phyloP scores from a whole-genome alignment of 1,284 basidiomycete species.

The Lignosus rhinocerotis region DNA sequence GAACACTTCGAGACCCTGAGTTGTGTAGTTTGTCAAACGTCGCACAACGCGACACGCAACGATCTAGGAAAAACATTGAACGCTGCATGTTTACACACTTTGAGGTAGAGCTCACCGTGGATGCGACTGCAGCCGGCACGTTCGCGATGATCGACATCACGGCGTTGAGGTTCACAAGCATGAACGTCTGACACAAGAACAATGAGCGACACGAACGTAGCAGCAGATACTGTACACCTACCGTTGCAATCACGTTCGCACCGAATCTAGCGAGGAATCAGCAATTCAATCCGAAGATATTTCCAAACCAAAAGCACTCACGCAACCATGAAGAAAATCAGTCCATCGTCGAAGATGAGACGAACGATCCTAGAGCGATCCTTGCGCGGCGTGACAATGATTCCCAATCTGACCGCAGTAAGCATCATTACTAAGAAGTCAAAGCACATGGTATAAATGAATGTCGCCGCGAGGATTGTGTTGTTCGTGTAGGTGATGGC shows the following conservation, averaged over 20 bases:
- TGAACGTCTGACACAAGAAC: slow-evolving; percentile 51
- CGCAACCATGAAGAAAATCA: slow-evolving; percentile 76
- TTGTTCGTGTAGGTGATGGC: slow-evolving; percentile 58
- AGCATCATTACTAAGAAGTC: slow-evolving; percentile 23
- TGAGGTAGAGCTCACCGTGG: slow-evolving; percentile 47
- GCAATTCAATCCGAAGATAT: background rate
- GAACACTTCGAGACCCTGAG: slow-evolving; percentile 49
- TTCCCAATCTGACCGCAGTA: slow-evolving; percentile 49
- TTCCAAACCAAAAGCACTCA: slow-evolving; percentile 40
- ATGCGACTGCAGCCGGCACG: slow-evolving; percentile 68
- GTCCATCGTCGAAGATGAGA: slow-evolving; percentile 68
- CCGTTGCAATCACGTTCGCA: slow-evolving; percentile 66
- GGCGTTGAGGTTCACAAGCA: slow-evolving; percentile 69
- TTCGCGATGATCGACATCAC: slow-evolving; percentile 77
- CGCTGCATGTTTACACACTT: background rate
- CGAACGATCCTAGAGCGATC: slow-evolving; percentile 56
- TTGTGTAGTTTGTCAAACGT: slow-evolving; percentile 59
- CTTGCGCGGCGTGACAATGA: slow-evolving; percentile 34
- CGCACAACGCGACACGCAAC: slow-evolving; percentile 72
- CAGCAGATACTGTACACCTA: slow-evolving; percentile 29
- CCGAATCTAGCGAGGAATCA: slow-evolving; percentile 48
- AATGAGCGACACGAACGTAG: no score
- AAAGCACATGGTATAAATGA: slow-evolving; percentile 38
- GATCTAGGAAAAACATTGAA: slow-evolving; percentile 45
- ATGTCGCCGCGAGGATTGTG: slow-evolving; percentile 50